phyloP scores from a whole-genome alignment of 331 rosid species.

The Pyracantha coccinea region DNA sequence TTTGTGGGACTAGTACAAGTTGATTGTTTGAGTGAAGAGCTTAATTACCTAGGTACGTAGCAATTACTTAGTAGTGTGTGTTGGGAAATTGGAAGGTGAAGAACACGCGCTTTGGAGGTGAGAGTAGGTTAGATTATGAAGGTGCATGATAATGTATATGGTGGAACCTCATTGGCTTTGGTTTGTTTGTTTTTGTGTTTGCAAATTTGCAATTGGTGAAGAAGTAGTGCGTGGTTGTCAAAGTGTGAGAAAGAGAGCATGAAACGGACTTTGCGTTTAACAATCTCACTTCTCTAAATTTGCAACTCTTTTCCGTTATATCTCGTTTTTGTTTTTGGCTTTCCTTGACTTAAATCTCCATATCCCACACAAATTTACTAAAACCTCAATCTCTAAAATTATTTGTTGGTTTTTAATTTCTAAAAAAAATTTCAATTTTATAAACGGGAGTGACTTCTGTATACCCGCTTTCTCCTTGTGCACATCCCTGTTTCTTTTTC shows the following conservation, averaged over 20 bases:
- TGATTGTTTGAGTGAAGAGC: constrained; percentile 3
- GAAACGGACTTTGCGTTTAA: constrained; percentile 50
- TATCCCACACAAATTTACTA: constrained; percentile 10
- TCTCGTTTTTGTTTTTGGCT: constrained; percentile 34
- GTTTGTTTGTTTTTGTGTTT: not conserved
- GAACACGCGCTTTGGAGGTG: not conserved
- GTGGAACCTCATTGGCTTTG: not conserved
- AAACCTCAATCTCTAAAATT: constrained; percentile 35
- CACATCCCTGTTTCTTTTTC: no score
- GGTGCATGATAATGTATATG: not conserved
- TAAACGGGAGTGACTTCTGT: no score
- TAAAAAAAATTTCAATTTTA: not conserved
- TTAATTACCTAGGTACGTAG: not conserved
- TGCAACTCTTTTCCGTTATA: constrained; percentile 42
- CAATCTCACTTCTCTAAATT: constrained; percentile 38
- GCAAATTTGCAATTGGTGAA: constrained; percentile 9
- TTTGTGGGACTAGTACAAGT: constrained; percentile 1
- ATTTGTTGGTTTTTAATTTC: not conserved
- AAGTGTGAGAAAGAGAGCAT: constrained; percentile 67
- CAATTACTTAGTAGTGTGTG: not conserved
- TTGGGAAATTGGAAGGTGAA: not conserved
- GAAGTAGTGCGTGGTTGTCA: constrained; percentile 34
- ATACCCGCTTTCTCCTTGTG: no score
- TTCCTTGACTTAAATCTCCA: not conserved
- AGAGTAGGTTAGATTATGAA: not conserved